These are phyloP conservation scores for Clitopilus hobsonii DNA, from an alignment of 768 basidiomycete species.

Conservation along the genomic window DNA sequence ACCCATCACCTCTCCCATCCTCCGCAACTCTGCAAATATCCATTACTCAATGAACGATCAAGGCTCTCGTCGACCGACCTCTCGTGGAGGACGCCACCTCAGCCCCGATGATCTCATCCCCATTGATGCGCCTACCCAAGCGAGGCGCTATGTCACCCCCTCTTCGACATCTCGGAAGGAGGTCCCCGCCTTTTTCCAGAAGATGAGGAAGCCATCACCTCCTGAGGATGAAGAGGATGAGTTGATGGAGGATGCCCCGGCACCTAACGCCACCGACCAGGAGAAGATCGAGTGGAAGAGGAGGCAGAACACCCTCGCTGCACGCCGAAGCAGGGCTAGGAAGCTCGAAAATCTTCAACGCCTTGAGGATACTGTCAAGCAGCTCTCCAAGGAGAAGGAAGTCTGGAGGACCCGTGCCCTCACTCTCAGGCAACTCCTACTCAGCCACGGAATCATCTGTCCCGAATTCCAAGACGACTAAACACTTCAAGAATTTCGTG, in stretches of 20 bases:
- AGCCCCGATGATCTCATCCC: conserved; percentile 62
- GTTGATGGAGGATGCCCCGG: conserved; percentile 34
- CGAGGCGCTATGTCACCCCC: conserved; percentile 66
- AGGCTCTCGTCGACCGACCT: conserved; percentile 11
- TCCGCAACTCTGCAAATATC: not conserved
- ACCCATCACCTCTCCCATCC: not conserved
- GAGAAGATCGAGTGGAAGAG: conserved; percentile 78
- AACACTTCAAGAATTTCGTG: conserved; percentile 3
- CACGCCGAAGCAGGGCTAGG: conserved; percentile 71
- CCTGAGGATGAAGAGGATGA: conserved; percentile 53
- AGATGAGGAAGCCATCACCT: conserved; percentile 39
- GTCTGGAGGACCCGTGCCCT: conserved; percentile 56
- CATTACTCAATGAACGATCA: not conserved
- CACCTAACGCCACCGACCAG: conserved; percentile 41
- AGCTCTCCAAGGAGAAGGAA: conserved; percentile 53
- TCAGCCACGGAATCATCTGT: conserved; percentile 51
- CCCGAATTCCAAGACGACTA: conserved; percentile 39
- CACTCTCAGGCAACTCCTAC: conserved; percentile 47
- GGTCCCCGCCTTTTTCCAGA: conserved; percentile 65
- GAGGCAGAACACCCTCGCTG: conserved; percentile 81
- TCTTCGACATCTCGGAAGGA: conserved; percentile 78
- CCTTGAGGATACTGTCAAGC: conserved; percentile 54
- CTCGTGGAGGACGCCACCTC: conserved; percentile 9
- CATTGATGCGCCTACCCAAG: conserved; percentile 75
- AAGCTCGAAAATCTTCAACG: conserved; percentile 67